Evolutionary conservation across 75 land plant genomes (phyloP).

Genomic region (Isoetes taiwanensis): DNA sequence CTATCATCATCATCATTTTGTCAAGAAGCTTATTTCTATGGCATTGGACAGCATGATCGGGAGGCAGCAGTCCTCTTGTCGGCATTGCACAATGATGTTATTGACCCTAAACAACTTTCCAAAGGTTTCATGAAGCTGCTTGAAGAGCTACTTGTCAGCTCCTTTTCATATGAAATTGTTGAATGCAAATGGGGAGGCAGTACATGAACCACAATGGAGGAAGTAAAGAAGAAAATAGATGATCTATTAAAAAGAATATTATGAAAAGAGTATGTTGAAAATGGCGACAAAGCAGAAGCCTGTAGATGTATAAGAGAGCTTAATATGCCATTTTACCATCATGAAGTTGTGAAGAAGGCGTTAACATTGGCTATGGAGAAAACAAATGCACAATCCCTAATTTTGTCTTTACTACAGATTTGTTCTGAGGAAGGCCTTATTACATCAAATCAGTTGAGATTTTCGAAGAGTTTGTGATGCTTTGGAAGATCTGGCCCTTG

Average conservation of each 20-base stretch:
- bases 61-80: slow-evolving; percentile 62
- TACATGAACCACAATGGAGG: slow-evolving; percentile 47
- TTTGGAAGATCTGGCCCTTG: slow-evolving; percentile 67
- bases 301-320: slow-evolving; percentile 61
- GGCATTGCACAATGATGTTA: slow-evolving; percentile 41
- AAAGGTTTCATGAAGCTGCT: slow-evolving; percentile 43
- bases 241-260: slow-evolving; percentile 44
- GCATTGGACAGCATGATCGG: slow-evolving; percentile 65
- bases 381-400: slow-evolving; percentile 36
- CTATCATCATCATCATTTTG: slow-evolving; percentile 50
- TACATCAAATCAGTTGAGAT: slow-evolving; percentile 84
- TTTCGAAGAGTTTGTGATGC: slow-evolving; percentile 57
- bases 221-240: slow-evolving; percentile 39
- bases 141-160: slow-evolving; percentile 57
- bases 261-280: slow-evolving; percentile 42
- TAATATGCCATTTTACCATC: slow-evolving; percentile 75
- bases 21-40: slow-evolving; percentile 60
- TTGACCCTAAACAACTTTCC: slow-evolving; percentile 40
- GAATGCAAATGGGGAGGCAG: slow-evolving; percentile 58
- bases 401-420: slow-evolving; percentile 53
- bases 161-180: slow-evolving; percentile 51
- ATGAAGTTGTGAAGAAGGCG: slow-evolving; percentile 90
- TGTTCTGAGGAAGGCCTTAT: slow-evolving; percentile 78
- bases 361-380: slow-evolving; percentile 62
- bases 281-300: slow-evolving; percentile 57